phyloP scores from a whole-genome alignment of 2,329 filamentous ascomycete genomes.

The Colletotrichum noveboracense region DNA sequence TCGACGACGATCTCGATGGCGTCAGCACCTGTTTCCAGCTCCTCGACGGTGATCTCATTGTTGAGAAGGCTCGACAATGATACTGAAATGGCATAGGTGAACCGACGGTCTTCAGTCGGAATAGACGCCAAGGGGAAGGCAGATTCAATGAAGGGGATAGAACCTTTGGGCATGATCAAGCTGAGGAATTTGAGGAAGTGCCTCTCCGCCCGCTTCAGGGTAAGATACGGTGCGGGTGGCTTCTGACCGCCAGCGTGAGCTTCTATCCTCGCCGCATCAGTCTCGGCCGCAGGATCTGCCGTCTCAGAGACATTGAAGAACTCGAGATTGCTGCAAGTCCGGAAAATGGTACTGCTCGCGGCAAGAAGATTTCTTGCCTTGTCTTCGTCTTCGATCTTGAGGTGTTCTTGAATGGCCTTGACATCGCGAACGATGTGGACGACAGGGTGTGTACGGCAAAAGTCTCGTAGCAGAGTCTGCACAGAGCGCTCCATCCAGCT shows the following conservation, averaged over 20 bases:
- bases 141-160: constrained; percentile 64
- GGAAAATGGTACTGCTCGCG: constrained; percentile 62
- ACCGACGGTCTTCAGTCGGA: constrained; percentile 63
- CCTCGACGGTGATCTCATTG: constrained; percentile 63
- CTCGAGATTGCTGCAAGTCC: constrained; percentile 74
- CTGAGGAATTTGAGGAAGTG: constrained; percentile 74
- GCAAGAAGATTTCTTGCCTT: constrained; percentile 64
- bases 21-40: constrained; percentile 70
- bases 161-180: constrained; percentile 58
- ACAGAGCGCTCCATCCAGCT: constrained; percentile 72
- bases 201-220: constrained; percentile 70
- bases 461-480: constrained; percentile 65
- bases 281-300: constrained; percentile 20
- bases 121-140: constrained; percentile 70
- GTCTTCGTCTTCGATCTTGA: constrained; percentile 59
- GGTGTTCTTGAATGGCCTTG: constrained; percentile 66
- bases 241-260: constrained; percentile 34
- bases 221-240: constrained; percentile 64
- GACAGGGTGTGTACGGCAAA: constrained; percentile 69
- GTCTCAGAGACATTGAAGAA: constrained; percentile 76
- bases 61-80: constrained; percentile 61
- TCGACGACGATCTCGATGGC: constrained; percentile 68
- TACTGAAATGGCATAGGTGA: constrained; percentile 72
- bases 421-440: constrained; percentile 73
- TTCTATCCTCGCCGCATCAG: constrained; percentile 10